Percentiles rank a stretch among this genome's conserved stretches.
Conservation (phyloP, 805 yeast species). For the Cyberlindnera euphorbiiphila region DNA sequence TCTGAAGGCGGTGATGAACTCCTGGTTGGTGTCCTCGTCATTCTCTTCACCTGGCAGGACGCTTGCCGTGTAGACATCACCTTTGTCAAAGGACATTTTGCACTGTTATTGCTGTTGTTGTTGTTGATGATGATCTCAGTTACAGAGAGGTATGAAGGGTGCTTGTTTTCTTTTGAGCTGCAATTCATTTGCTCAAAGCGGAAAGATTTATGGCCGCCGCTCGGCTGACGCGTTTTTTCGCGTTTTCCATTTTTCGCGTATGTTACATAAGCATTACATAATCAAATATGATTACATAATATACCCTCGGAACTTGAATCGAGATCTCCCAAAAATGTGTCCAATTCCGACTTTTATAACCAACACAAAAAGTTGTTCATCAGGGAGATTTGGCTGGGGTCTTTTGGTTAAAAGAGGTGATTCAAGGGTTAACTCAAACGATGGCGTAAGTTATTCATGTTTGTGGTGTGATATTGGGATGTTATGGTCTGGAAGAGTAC, state of each 20-base stretch:
- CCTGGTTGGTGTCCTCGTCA: constrained; percentile 60
- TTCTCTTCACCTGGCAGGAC: constrained; percentile 83
- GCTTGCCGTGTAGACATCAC: constrained; percentile 69
- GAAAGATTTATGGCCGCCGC: constrained; percentile 6
- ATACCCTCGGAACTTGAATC: too few relatives aligned
- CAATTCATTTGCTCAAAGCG: constrained; percentile 16
- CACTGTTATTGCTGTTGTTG: not conserved
- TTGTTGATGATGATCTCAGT: not conserved
- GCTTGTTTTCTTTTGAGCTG: constrained; percentile 10
- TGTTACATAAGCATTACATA: not conserved
- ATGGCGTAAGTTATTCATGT: constrained; percentile 29
- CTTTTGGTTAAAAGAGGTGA: too few relatives aligned
- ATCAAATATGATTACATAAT: too few relatives aligned
- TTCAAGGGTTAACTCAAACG: not conserved
- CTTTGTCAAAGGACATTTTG: constrained; percentile 30
- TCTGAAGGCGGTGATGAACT: constrained; percentile 71
- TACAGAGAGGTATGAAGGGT: too few relatives aligned
- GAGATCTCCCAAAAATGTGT: too few relatives aligned
- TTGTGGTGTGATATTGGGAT: too few relatives aligned
- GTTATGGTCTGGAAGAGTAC: too few relatives aligned
- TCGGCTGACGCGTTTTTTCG: constrained; percentile 6
- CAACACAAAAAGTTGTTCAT: too few relatives aligned
- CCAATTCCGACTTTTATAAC: too few relatives aligned
- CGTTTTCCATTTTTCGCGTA: not conserved
- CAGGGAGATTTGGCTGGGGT: too few relatives aligned